Evolutionary conservation across 176 grass and related monocot species (phyloP).

Genomic region (Calamus simplicifolius): DNA sequence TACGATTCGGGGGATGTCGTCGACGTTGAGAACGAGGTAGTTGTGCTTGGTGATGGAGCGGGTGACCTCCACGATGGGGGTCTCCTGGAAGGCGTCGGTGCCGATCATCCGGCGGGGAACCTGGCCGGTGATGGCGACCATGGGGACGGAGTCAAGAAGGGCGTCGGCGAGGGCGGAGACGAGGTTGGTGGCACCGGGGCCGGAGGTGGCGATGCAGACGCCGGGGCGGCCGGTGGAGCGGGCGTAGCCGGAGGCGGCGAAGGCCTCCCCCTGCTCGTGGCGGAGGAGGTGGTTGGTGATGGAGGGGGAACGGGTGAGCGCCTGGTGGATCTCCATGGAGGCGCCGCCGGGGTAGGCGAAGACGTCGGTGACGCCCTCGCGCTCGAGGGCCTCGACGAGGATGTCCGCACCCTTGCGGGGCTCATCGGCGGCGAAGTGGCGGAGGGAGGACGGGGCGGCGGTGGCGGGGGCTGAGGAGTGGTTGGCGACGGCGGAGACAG

Average conservation of each 20-base stretch:
- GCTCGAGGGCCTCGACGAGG: conserved; percentile 90
- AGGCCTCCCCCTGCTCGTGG: conserved; percentile 89
- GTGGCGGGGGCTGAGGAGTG: not conserved
- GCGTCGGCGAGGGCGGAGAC: conserved; percentile 91
- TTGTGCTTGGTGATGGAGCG: conserved; percentile 99
- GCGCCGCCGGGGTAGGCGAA: conserved; percentile 87
- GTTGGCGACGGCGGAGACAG: not conserved
- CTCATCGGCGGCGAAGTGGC: conserved; percentile 34
- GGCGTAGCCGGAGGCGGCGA: conserved; percentile 77
- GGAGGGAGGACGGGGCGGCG: conserved; percentile 26
- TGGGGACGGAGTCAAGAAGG: conserved; percentile 81
- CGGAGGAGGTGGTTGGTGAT: conserved; percentile 87
- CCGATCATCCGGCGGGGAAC: conserved; percentile 94
- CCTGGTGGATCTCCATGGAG: conserved; percentile 99
- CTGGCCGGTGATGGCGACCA: conserved; percentile 92
- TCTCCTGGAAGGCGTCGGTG: conserved; percentile 96
- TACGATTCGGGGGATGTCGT: conserved; percentile 78
- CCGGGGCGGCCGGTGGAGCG: conserved; percentile 67
- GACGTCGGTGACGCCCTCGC: conserved; percentile 62
- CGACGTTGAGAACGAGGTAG: conserved; percentile 70
- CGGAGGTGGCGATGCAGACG: conserved; percentile 89
- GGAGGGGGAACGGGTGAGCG: conserved; percentile 68
- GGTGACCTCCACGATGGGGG: conserved; percentile 97
- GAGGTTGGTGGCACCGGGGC: conserved; percentile 91
- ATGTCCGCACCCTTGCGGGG: conserved; percentile 87